Percentiles rank a stretch among this genome's conserved stretches.
Conservation (phyloP, 2,329 filamentous ascomycete species). For the Diaporthe ilicicola region DNA sequence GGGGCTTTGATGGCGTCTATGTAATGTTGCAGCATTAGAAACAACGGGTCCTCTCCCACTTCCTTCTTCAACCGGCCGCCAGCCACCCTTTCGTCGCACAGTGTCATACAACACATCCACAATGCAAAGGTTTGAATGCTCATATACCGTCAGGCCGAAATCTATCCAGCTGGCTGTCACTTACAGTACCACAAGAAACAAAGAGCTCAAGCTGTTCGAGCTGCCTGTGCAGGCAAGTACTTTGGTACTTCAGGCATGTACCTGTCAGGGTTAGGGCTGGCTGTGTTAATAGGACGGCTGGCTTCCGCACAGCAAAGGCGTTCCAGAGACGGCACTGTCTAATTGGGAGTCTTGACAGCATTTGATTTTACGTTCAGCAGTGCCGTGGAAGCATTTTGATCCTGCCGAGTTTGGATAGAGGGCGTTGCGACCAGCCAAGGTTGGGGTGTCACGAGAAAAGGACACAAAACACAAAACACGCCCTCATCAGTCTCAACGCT, state of each 20-base stretch:
- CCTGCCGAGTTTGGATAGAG: too few species aligned
- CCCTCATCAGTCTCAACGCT: not conserved
- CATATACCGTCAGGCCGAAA: not conserved
- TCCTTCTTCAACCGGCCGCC: not conserved
- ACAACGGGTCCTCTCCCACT: not conserved
- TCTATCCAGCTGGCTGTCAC: not conserved
- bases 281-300: not conserved
- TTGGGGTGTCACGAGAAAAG: too few species aligned
- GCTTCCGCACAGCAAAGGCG: not conserved
- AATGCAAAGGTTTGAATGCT: not conserved
- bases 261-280: conserved; percentile 1
- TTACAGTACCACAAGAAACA: not conserved
- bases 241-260: not conserved
- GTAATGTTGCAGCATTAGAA: not conserved
- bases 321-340: conserved; percentile 1
- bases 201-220: not conserved
- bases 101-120: not conserved
- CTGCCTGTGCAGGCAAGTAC: too few species aligned
- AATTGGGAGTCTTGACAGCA: not conserved
- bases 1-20: not conserved
- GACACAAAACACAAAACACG: too few species aligned
- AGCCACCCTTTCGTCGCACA: not conserved
- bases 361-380: not conserved
- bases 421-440: too few species aligned
- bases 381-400: not conserved